Conservation (phyloP, 208 protist species). For the Wallacemonas rigidus region DNA sequence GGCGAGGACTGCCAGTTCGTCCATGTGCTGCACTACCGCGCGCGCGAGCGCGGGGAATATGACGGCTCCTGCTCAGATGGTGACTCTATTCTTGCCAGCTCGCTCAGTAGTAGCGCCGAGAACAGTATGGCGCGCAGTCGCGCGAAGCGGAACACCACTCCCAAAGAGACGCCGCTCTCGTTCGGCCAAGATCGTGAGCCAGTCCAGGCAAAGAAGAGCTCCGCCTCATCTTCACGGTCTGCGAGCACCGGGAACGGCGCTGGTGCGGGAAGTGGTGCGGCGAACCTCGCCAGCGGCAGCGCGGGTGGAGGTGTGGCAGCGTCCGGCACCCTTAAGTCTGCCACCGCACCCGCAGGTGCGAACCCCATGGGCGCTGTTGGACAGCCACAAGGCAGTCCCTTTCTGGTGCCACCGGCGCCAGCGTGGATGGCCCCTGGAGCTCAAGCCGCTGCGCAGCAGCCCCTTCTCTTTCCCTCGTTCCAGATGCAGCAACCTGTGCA, state of each 20-base stretch:
- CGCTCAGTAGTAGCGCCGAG: constrained; percentile 26
- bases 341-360: not conserved
- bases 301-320: not conserved
- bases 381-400: constrained; percentile 3
- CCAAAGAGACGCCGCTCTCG: constrained; percentile 42
- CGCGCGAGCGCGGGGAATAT: constrained; percentile 26
- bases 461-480: constrained; percentile 10
- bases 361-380: constrained; percentile 13
- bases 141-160: constrained; percentile 14
- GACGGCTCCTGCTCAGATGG: constrained; percentile 48
- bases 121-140: constrained; percentile 19
- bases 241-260: constrained; percentile 20
- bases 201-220: constrained; percentile 14
- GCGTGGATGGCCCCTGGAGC: not conserved
- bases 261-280: not conserved
- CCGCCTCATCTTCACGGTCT: constrained; percentile 25
- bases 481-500: constrained; percentile 10
- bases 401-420: constrained; percentile 2
- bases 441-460: not conserved
- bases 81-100: constrained; percentile 24
- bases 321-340: no score
- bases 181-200: constrained; percentile 6
- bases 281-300: not conserved
- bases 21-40: constrained; percentile 59
- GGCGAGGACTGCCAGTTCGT: constrained; percentile 78